These are phyloP conservation scores for Cunninghamia lanceolata DNA, from an alignment of 75 land plant genomes.

Conservation along the genomic window DNA sequence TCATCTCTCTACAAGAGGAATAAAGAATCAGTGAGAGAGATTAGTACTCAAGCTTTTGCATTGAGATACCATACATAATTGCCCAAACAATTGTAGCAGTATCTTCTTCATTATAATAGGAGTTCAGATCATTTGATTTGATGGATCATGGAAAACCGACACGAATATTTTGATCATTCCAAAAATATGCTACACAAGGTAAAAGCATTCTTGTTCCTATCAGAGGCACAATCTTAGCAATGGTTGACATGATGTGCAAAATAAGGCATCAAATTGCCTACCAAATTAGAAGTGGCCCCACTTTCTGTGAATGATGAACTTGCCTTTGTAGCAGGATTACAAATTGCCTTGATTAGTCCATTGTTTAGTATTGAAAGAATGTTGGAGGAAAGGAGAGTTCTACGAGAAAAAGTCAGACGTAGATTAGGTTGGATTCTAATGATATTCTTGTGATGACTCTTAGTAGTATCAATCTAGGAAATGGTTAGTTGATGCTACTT, in stretches of 20 bases:
- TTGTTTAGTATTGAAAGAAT: conserved; percentile 45
- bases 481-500: conserved; percentile 80
- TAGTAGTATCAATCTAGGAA: conserved; percentile 94
- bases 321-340: conserved; percentile 72
- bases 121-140: no score
- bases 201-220: conserved; percentile 84
- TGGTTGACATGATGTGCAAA: conserved; percentile 78
- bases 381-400: conserved; percentile 37
- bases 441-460: conserved; percentile 80
- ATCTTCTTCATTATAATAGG: no score
- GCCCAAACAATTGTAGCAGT: no score
- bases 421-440: conserved; percentile 73
- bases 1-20: no score
- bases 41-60: no score
- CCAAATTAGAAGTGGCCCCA: conserved; percentile 49
- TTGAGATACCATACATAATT: no score
- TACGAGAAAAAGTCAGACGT: conserved; percentile 63
- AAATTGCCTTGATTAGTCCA: conserved; percentile 48
- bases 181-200: no score
- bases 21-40: no score
- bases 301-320: conserved; percentile 91
- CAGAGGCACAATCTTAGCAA: conserved; percentile 69
- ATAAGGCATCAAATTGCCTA: conserved; percentile 63
- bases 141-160: no score
- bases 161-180: no score